Evolutionary conservation across 1,139 yeast species (phyloP), one percentile per base, ranked within the genome.

Genomic region (Saccharomycopsis phalli): DNA sequence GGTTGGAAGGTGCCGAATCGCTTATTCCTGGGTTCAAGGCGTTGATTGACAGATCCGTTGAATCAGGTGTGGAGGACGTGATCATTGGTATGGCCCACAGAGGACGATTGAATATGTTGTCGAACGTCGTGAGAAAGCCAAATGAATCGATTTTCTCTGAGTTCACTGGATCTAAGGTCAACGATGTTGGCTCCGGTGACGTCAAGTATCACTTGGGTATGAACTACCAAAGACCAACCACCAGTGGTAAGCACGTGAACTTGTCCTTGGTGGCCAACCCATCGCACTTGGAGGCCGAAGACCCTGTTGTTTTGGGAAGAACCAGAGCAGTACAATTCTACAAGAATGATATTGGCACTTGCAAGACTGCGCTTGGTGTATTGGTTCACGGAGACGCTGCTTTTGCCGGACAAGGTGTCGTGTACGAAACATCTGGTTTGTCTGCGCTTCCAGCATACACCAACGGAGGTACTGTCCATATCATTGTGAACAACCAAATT

Each of bases 11-110:
- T 69, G 94, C 94, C 50, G 99, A 91, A 67, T 71, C 95, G 36
- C 82, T 83, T 55, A 86, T 91, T 40, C 97, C 98, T 36, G 98
- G 97, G 68, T 81, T 91, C 74, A 91, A 91, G 69, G 83, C 96
- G 38, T 66, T 91, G 60, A 88, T 91, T 60, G 99, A 91, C 63
- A 79, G 88, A 50, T 76, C 95, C 35, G 97, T 88, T 41, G 96
- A 87, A 53, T 67, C 69, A 49, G 99, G 99, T 55, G 80, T 88
- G 45, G 96, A 88, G 65, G 97, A 91, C 60, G 77, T 91, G 49
- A 94, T 91, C 56, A 81, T 93, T 55, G 99, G 99, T 69, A 91
- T 91, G 98, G 96, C 99, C 45, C 98, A 91, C 66, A 86, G 99
- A 75, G 99, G 99, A 67, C 81, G 99, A 71, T 74, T 91, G 58